Percentiles rank a stretch among this genome's conserved stretches.
These are phyloP conservation scores for Martiniozyma asiatica DNA, from an alignment of 1,139 yeast species.

Conservation along the genomic window DNA sequence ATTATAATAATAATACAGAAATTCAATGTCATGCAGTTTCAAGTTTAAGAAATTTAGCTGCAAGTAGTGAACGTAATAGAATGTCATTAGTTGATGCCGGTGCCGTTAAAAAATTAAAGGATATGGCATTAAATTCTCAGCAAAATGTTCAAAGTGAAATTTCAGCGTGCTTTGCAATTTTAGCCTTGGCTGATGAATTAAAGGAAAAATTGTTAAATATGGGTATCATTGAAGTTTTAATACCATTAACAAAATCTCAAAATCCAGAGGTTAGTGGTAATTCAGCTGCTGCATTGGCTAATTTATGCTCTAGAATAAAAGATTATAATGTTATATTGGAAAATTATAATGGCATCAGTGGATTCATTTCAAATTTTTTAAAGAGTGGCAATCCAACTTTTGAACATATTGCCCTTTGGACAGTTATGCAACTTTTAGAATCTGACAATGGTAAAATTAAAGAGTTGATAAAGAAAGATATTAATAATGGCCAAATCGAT, in stretches of 20 bases:
- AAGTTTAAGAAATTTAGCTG: constrained; percentile 89
- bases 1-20: constrained; percentile 82
- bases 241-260: constrained; percentile 79
- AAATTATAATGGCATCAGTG: constrained; percentile 86
- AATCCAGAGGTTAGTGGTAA: constrained; percentile 97
- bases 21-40: constrained; percentile 97
- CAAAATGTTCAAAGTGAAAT: constrained; percentile 89
- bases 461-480: constrained; percentile 42
- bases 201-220: constrained; percentile 76
- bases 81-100: constrained; percentile 89
- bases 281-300: constrained; percentile 96
- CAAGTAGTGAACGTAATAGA: constrained; percentile 87
- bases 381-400: constrained; percentile 87
- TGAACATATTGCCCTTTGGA: constrained; percentile 97
- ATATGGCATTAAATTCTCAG: constrained; percentile 73
- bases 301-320: constrained; percentile 79
- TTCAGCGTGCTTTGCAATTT: constrained; percentile 92
- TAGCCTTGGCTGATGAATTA: constrained; percentile 91
- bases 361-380: constrained; percentile 71
- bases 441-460: constrained; percentile 67
- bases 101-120: constrained; percentile 88
- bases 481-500: constrained; percentile 21
- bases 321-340: constrained; percentile 71
- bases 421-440: constrained; percentile 83
- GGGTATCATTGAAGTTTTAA: constrained; percentile 77